phyloP scores from a whole-genome alignment of 176 grass and related monocot genomes.

The Dactylis glomerata region DNA sequence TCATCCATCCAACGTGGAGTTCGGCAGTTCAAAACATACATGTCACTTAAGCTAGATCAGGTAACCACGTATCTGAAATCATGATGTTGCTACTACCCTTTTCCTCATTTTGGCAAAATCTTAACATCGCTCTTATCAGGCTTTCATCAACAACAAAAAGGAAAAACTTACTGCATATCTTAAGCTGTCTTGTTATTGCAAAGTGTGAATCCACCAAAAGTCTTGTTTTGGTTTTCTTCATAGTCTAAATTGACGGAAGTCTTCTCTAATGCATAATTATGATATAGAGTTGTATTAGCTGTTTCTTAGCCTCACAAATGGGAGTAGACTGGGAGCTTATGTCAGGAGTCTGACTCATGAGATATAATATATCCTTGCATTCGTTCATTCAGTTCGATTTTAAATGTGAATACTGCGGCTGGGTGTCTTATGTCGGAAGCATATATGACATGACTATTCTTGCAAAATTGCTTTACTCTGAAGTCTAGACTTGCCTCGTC shows the following conservation, averaged over 20 bases:
- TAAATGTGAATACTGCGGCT: background rate
- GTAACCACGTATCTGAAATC: conserved; percentile 32
- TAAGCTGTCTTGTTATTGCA: background rate
- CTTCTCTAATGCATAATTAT: conserved; percentile 4
- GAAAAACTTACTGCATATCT: background rate
- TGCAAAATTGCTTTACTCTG: conserved; percentile 2
- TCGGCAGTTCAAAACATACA: conserved; percentile 61
- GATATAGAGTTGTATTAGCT: conserved; percentile 3
- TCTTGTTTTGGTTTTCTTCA: conserved; percentile 37
- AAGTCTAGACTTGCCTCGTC: conserved; percentile 1
- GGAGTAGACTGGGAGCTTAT: background rate
- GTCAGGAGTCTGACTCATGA: background rate
- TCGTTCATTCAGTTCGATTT: conserved; percentile 18
- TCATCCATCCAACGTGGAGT: conserved; percentile 51
- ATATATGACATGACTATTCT: conserved; percentile 1
- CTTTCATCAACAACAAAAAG: background rate
- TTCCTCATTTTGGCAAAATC: background rate
- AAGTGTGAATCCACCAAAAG: background rate
- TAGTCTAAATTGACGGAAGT: background rate
- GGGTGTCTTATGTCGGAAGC: background rate
- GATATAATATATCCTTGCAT: background rate
- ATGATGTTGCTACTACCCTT: conserved; percentile 1
- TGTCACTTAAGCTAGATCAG: conserved; percentile 52
- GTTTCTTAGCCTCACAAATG: conserved; percentile 7
- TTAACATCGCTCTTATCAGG: background rate